Conservation (phyloP, 1,284 basidiomycete genomes). For the Leccinum solheimii region DNA sequence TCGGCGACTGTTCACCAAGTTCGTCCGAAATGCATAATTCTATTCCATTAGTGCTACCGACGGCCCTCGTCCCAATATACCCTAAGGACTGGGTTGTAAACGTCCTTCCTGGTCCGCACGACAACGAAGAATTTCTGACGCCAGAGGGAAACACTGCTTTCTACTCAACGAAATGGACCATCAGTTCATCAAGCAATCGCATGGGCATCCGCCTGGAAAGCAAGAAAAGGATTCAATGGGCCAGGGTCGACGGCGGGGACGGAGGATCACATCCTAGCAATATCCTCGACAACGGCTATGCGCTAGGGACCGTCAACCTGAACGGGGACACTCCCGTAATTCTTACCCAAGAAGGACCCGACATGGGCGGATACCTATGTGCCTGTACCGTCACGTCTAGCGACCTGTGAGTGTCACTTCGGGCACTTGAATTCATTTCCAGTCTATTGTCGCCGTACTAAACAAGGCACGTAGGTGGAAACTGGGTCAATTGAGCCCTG, state of each 20-base stretch:
- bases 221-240: slow-evolving; percentile 51
- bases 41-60: slow-evolving; percentile 16
- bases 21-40: slow-evolving; percentile 8
- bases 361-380: slow-evolving; percentile 66
- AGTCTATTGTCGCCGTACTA: neutral
- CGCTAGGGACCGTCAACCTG: slow-evolving; percentile 58
- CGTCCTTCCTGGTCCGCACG: slow-evolving; percentile 65
- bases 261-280: slow-evolving; percentile 75
- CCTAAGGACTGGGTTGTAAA: slow-evolving; percentile 51
- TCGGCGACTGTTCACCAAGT: slow-evolving; percentile 37
- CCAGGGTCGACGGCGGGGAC: slow-evolving; percentile 61
- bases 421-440: neutral
- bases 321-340: slow-evolving; percentile 77
- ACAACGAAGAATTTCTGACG: slow-evolving; percentile 58
- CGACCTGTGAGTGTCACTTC: slow-evolving; percentile 44
- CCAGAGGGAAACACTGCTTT: slow-evolving; percentile 47
- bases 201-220: slow-evolving; percentile 56
- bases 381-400: slow-evolving; percentile 52
- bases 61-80: slow-evolving; percentile 45
- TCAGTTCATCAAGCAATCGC: slow-evolving; percentile 60
- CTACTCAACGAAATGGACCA: slow-evolving; percentile 51
- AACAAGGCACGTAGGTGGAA: slow-evolving; percentile 52
- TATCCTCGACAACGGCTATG: slow-evolving; percentile 70
- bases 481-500: slow-evolving; percentile 59
- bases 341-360: slow-evolving; percentile 61